Base-by-base conservation (phyloP, 768 basidiomycete species). In the Tricholoma bakamatsutake region DNA sequence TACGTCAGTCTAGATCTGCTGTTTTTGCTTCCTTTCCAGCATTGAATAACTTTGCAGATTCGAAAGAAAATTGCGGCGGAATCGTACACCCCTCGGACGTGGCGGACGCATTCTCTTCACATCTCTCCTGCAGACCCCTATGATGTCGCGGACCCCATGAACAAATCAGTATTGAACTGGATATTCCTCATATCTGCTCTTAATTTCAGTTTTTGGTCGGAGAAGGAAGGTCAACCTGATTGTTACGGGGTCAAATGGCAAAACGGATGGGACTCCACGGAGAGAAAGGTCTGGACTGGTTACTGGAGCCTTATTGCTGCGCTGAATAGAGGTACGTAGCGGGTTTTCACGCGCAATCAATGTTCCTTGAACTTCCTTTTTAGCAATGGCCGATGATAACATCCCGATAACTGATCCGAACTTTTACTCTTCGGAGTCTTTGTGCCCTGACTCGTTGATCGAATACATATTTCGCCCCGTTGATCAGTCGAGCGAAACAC, bases 171-270 rank as follows among this genome's bases (percentile, higher is more conserved):
- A 47, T 73, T 94, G 28, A 75, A 93, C 71, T 95, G 92, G 92
- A 86, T 95, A 56, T 94, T 95, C 70, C 80, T 90, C 57, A 85
- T 95, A 40, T 93, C 88, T 2, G 80, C 85, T 13, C 79, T 92
- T 50, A 96, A 93, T 69, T 96, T 91, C 69, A 89, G 81, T 63
- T 96, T 91, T 69, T 95, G 94, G 93, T 92, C 87, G 0, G 83
- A 86, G 64, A 76, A 70, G 40, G 83, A 86, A 58, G 81, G 82
- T 0, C 68, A 61, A 5, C 61, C 73, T 3, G 83, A 80, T 33
- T 77, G 90, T 27, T 96, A 84, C 64, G 90, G 87, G 18, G 84
- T 95, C 2, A 78, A 85, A 62, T 94, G 92, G 91, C 76, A 82
- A 52, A 69, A 76, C 7, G 81, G 83, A 1, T 92, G 90, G 88